phyloP scores from a whole-genome alignment of 371 early-diverging fungal genomes.

The Lichtheimia hyalospora region DNA sequence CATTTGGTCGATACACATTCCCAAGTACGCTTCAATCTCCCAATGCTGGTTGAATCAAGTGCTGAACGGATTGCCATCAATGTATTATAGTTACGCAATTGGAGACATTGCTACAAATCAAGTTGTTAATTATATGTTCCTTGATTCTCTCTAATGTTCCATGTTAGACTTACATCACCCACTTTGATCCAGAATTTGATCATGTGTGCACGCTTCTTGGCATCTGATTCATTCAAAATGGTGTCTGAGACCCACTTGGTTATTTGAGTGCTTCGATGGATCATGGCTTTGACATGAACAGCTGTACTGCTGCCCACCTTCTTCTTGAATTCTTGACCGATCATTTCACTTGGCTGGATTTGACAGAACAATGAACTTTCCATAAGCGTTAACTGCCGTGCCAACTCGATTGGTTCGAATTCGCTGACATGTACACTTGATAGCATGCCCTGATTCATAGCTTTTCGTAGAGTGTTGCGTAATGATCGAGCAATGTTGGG shows the following conservation, averaged over 20 bases:
- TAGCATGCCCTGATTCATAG: conserved; percentile 17
- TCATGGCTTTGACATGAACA: conserved; percentile 50
- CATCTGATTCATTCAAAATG: conserved; percentile 65
- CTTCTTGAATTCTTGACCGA: conserved; percentile 59
- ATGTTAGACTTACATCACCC: conserved; percentile 44
- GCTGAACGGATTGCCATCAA: conserved; percentile 81
- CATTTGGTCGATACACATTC: conserved; percentile 56
- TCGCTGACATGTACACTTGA: conserved; percentile 55
- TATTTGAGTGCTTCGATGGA: conserved; percentile 49
- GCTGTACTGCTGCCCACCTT: conserved; percentile 49
- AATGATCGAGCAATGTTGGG: conserved; percentile 31
- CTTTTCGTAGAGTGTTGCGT: conserved; percentile 34
- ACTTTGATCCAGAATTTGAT: conserved; percentile 72
- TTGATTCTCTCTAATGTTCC: neutral
- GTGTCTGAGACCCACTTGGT: conserved; percentile 74
- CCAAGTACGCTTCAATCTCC: conserved; percentile 77
- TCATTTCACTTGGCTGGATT: conserved; percentile 68
- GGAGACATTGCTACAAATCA: conserved; percentile 47
- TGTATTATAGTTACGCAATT: conserved; percentile 78
- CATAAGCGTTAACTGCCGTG: conserved; percentile 76
- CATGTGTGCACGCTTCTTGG: conserved; percentile 65
- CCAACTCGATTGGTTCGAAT: conserved; percentile 74
- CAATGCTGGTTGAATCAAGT: conserved; percentile 73
- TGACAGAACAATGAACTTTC: conserved; percentile 59
- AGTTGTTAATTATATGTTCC: neutral